Percentiles rank a stretch among this genome's conserved stretches.
Evolutionary conservation across 2,329 filamentous ascomycete species (phyloP).

Genomic region (Dothideomycetes sp.): DNA sequence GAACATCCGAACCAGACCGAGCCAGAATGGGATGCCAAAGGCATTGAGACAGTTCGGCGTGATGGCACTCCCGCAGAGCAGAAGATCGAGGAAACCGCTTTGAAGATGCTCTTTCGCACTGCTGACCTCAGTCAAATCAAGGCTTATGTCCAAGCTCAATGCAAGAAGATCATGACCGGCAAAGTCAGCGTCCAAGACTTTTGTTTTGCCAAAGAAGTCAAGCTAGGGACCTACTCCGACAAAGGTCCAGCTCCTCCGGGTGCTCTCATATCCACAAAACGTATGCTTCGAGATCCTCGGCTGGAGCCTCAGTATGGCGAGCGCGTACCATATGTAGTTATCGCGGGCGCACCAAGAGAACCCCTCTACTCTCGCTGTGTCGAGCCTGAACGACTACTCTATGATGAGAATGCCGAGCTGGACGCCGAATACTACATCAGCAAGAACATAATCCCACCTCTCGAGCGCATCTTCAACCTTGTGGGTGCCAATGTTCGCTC

Average conservation of each 20-base stretch:
- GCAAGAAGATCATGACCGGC: slow-evolving; percentile 83
- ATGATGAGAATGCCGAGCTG: slow-evolving; percentile 65
- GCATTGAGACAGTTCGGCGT: slow-evolving; percentile 91
- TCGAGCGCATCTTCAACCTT: slow-evolving; percentile 93
- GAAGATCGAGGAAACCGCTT: slow-evolving; percentile 86
- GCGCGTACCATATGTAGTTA: slow-evolving; percentile 86
- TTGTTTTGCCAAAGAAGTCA: slow-evolving; percentile 88
- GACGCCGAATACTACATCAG: slow-evolving; percentile 95
- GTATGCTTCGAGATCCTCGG: slow-evolving; percentile 77
- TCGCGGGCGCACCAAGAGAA: slow-evolving; percentile 77
- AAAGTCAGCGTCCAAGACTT: slow-evolving; percentile 88
- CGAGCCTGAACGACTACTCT: slow-evolving; percentile 69
- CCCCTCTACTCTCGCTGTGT: slow-evolving; percentile 83
- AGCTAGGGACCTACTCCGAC: slow-evolving; percentile 77
- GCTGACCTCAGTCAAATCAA: slow-evolving; percentile 84
- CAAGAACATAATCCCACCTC: slow-evolving; percentile 88
- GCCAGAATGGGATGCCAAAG: slow-evolving; percentile 94
- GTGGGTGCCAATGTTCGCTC: slow-evolving; percentile 80
- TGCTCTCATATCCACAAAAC: slow-evolving; percentile 74
- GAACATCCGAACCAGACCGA: slow-evolving; percentile 63
- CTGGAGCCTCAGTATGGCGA: slow-evolving; percentile 92
- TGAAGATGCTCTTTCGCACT: slow-evolving; percentile 83
- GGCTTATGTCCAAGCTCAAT: slow-evolving; percentile 79
- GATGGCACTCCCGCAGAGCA: slow-evolving; percentile 94
- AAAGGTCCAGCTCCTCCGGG: slow-evolving; percentile 73